Conservation (phyloP, 129 eudicot genomes). For the Flaveria brownii region DNA sequence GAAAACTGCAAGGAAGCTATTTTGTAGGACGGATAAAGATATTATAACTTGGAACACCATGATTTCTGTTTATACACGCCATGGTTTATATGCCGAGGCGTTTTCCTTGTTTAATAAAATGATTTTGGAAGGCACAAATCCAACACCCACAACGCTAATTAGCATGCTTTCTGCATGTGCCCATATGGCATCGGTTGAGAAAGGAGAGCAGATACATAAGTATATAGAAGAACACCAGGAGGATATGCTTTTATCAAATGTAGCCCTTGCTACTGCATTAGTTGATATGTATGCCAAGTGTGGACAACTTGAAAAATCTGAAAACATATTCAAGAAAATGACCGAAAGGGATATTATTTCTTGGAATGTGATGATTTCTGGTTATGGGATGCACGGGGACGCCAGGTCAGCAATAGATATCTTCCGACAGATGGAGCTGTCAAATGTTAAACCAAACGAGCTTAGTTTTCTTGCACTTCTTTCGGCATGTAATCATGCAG, state of each 20-base stretch:
- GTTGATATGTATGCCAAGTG: conserved; percentile 87
- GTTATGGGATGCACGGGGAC: conserved; percentile 82
- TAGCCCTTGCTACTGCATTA: conserved; percentile 64
- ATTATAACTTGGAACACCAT: conserved; percentile 68
- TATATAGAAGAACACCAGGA: conserved; percentile 41
- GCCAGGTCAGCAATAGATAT: conserved; percentile 60
- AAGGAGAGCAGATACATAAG: conserved; percentile 52
- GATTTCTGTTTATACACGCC: conserved; percentile 49
- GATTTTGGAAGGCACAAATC: conserved; percentile 53
- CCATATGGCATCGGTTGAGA: conserved; percentile 61
- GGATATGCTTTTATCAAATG: conserved; percentile 37
- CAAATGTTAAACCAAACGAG: conserved; percentile 56
- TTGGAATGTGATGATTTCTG: conserved; percentile 85
- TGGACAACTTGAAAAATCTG: conserved; percentile 57
- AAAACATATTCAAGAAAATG: conserved; percentile 61
- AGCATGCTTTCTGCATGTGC: conserved; percentile 68
- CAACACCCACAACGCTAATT: conserved; percentile 57
- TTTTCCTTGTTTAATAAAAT: conserved; percentile 55
- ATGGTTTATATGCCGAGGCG: conserved; percentile 49
- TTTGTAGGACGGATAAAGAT: conserved; percentile 49
- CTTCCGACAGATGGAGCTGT: conserved; percentile 54
- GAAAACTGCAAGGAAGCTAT: conserved; percentile 44
- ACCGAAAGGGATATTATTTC: conserved; percentile 57
- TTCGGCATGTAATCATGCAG: conserved; percentile 77
- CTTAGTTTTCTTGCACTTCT: conserved; percentile 81